Conservation (phyloP, 148 eudicot genomes). For the Silene conica region DNA sequence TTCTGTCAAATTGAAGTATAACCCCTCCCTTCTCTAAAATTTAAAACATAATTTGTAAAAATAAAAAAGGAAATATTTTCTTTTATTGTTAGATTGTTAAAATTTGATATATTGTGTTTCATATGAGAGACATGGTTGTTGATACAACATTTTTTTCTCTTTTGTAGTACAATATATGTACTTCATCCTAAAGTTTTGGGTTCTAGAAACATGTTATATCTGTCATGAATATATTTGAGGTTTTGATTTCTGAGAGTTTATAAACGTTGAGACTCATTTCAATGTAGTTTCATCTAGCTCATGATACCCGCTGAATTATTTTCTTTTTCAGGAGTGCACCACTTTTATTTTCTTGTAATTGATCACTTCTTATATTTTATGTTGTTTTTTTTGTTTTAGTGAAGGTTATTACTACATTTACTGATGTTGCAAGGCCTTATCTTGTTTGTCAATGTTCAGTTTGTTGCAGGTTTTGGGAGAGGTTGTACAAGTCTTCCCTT, state of each 20-base stretch:
- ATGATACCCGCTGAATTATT: neutral
- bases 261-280: neutral
- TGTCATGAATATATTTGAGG: too few relatives aligned
- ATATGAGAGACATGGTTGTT: neutral
- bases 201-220: neutral
- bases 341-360: neutral
- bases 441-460: constrained; percentile 36
- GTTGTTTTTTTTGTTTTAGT: neutral
- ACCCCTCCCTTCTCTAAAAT: neutral
- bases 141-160: neutral
- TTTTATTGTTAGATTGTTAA: neutral
- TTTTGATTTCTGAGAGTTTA: too few relatives aligned
- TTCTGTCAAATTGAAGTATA: neutral
- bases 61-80: neutral
- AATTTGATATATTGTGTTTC: neutral
- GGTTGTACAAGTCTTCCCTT: constrained; percentile 82
- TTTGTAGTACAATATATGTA: neutral
- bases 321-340: neutral
- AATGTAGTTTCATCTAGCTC: neutral
- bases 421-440: constrained; percentile 13
- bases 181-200: too few relatives aligned
- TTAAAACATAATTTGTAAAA: too few relatives aligned
- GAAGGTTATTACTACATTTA: neutral
- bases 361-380: neutral
- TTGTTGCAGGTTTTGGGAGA: constrained; percentile 91